Conservation (phyloP, 2,329 filamentous ascomycete genomes). For the Fusarium tjaetaba region DNA sequence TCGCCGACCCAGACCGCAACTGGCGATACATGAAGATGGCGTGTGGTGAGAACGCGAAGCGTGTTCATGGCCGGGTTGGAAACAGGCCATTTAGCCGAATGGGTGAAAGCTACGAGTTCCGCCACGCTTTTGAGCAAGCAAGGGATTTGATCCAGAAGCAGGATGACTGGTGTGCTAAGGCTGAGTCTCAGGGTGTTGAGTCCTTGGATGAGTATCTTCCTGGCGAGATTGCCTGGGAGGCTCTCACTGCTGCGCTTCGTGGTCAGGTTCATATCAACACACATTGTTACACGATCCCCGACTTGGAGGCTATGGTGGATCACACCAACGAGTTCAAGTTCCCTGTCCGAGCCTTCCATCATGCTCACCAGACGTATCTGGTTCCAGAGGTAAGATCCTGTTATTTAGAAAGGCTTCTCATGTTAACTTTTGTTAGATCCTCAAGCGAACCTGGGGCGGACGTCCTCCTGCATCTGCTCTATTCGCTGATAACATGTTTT, state of each 20-base stretch:
- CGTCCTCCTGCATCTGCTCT: constrained; percentile 67
- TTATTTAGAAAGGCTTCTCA: not conserved
- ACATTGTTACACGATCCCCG: constrained; percentile 76
- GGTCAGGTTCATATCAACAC: constrained; percentile 76
- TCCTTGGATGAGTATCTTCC: constrained; percentile 68
- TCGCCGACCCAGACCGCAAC: constrained; percentile 71
- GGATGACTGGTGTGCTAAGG: constrained; percentile 74
- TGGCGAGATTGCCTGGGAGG: constrained; percentile 71
- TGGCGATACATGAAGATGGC: constrained; percentile 83
- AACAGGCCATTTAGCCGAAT: constrained; percentile 67
- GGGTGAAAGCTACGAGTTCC: constrained; percentile 76
- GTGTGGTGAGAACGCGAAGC: constrained; percentile 76
- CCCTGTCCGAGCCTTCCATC: constrained; percentile 72
- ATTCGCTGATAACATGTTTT: constrained; percentile 78
- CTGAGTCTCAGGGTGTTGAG: constrained; percentile 59
- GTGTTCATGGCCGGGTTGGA: constrained; percentile 65
- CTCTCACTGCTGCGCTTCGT: constrained; percentile 68
- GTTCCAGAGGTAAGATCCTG: constrained; percentile 66
- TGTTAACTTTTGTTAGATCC: constrained; percentile 51
- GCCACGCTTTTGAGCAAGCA: constrained; percentile 74
- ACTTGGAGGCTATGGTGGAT: constrained; percentile 74
- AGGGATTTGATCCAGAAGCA: constrained; percentile 65
- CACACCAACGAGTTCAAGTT: constrained; percentile 79
- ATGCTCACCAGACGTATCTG: constrained; percentile 73
- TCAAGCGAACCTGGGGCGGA: constrained; percentile 66